Conservation (phyloP, 768 basidiomycete genomes). For the Leccinum sublutescens region DNA sequence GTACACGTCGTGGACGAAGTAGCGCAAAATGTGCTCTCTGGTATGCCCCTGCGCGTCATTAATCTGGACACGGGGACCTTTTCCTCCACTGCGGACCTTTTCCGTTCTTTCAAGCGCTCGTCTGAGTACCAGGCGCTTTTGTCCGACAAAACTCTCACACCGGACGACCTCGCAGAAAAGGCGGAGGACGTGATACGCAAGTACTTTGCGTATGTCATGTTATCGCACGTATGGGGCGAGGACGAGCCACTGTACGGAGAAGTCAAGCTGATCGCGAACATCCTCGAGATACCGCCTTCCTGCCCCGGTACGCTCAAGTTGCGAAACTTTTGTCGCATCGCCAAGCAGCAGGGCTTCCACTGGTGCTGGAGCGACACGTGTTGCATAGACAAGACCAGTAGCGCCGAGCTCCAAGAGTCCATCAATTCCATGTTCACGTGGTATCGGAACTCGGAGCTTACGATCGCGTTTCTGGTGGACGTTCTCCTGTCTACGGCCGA, state of each 20-base stretch:
- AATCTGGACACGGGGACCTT: conserved; percentile 21
- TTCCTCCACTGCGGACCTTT: conserved; percentile 17
- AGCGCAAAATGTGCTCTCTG: conserved; percentile 15
- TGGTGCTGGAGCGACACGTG: conserved; percentile 33
- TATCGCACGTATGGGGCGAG: conserved; percentile 30
- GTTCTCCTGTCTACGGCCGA: conserved; percentile 12
- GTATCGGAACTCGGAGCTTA: conserved; percentile 31
- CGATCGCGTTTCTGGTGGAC: conserved; percentile 30
- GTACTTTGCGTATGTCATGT: conserved; percentile 29
- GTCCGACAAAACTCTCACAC: conserved; percentile 4
- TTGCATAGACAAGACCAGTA: conserved; percentile 31
- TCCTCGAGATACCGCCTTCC: conserved; percentile 20
- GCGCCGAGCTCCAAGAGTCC: conserved; percentile 31
- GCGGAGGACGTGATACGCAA: conserved; percentile 15
- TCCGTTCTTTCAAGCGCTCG: conserved; percentile 17
- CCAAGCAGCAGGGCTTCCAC: conserved; percentile 15
- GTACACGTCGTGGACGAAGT: conserved; percentile 17
- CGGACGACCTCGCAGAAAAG: conserved; percentile 11
- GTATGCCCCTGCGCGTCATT: conserved; percentile 26
- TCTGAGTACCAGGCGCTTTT: conserved; percentile 14
- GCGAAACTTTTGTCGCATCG: conserved; percentile 22
- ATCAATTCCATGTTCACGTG: conserved; percentile 34
- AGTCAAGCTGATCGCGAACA: conserved; percentile 6
- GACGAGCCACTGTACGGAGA: conserved; percentile 26
- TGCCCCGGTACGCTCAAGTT: conserved; percentile 21